Percentiles rank a stretch among this genome's conserved stretches.
phyloP scores from a whole-genome alignment of 2,329 filamentous ascomycete genomes.

The Penicillium sp. region DNA sequence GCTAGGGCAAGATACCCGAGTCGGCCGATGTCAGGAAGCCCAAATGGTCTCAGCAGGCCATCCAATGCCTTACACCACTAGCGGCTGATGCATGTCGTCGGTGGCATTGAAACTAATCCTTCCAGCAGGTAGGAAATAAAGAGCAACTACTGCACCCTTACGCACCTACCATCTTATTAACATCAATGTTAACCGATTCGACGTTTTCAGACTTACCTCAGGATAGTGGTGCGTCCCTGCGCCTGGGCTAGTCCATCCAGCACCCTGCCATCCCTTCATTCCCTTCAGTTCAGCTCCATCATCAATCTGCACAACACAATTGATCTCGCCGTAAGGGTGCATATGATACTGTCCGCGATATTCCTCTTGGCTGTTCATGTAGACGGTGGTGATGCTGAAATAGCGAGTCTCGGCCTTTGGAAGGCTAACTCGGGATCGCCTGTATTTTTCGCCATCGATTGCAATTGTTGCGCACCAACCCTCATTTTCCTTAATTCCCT shows the following conservation, averaged over 20 bases:
- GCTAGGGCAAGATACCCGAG: too few relatives aligned
- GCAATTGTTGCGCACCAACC: constrained; percentile 50
- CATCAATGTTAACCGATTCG: too few relatives aligned
- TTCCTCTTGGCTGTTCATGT: constrained; percentile 54
- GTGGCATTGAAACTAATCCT: constrained; percentile 38
- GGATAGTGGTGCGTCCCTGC: constrained; percentile 61
- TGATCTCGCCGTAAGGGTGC: constrained; percentile 59
- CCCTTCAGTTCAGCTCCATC: constrained; percentile 53
- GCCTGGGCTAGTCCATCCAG: constrained; percentile 57
- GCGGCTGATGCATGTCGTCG: too few relatives aligned
- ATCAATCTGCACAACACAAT: constrained; percentile 56
- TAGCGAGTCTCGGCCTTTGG: constrained; percentile 51
- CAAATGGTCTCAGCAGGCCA: too few relatives aligned
- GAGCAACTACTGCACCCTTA: constrained; percentile 52
- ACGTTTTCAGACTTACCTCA: constrained; percentile 21
- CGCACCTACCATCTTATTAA: constrained; percentile 32
- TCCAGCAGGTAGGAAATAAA: constrained; percentile 59
- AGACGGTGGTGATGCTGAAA: constrained; percentile 60
- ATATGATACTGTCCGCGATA: constrained; percentile 56
- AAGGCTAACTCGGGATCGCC: constrained; percentile 48
- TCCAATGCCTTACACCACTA: too few relatives aligned
- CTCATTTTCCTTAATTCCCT: constrained; percentile 40
- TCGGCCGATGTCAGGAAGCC: too few relatives aligned
- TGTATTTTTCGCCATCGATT: constrained; percentile 50
- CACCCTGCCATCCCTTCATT: constrained; percentile 58